Evolutionary conservation across 2,329 filamentous ascomycete species (phyloP).

Genomic region (Botrytis tulipae): DNA sequence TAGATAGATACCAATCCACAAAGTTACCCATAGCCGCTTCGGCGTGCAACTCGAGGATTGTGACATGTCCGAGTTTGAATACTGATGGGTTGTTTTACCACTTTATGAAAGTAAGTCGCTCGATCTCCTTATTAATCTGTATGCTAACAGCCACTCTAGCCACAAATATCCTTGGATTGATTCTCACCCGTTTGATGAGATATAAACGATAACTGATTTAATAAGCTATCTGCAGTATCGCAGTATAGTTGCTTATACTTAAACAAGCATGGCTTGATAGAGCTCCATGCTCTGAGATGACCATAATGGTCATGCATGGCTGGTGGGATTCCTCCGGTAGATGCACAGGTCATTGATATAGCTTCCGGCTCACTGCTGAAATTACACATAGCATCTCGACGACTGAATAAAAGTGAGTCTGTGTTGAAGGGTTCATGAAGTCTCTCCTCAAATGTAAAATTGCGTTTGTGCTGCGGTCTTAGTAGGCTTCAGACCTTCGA

Average conservation of each 20-base stretch:
- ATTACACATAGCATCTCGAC: background rate
- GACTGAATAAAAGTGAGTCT: constrained; percentile 79
- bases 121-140: background rate
- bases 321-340: too few relatives aligned
- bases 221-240: constrained; percentile 23
- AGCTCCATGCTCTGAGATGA: background rate
- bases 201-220: constrained; percentile 25
- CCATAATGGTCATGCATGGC: background rate
- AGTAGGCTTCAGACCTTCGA: background rate
- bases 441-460: constrained; percentile 53
- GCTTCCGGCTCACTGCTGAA: background rate
- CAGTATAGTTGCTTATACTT: constrained; percentile 15
- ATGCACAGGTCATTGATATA: background rate
- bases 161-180: background rate
- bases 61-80: background rate
- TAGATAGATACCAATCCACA: constrained; percentile 54
- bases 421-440: constrained; percentile 96
- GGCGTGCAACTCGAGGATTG: background rate
- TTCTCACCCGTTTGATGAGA: background rate
- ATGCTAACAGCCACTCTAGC: background rate
- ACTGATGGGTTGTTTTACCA: background rate
- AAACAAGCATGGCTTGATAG: background rate
- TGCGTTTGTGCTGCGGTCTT: background rate
- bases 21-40: constrained; percentile 42
- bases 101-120: background rate